Evolutionary conservation across 306 rosid species (phyloP).

Genomic region (Coriaria nepalensis): DNA sequence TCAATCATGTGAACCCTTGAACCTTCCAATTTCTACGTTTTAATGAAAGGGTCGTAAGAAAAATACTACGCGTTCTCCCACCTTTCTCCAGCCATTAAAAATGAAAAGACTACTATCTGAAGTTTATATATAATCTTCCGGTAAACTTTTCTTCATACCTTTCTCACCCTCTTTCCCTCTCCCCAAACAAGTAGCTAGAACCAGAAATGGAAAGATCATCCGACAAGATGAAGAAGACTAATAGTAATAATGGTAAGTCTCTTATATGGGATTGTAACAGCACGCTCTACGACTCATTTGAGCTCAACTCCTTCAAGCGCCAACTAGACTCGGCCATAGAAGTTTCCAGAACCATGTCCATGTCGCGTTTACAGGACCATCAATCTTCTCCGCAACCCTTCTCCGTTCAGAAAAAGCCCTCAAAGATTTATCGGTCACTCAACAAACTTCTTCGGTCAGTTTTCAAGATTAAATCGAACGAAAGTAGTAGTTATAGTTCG

Average conservation of each 20-base stretch:
- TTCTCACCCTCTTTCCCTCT: neutral
- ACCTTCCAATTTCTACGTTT: too few relatives aligned
- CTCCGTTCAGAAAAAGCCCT: slow-evolving; percentile 20
- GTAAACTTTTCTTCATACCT: neutral
- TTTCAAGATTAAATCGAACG: slow-evolving; percentile 24
- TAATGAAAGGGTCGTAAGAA: too few relatives aligned
- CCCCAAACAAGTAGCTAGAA: neutral
- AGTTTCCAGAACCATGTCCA: slow-evolving; percentile 27
- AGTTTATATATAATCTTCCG: neutral
- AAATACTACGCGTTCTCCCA: too few relatives aligned
- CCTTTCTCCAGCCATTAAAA: too few relatives aligned
- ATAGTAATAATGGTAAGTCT: slow-evolving; percentile 6
- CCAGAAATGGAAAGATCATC: neutral
- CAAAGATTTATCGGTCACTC: slow-evolving; percentile 53
- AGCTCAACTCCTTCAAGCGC: slow-evolving; percentile 40
- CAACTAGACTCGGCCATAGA: slow-evolving; percentile 45
- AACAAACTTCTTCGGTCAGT: slow-evolving; percentile 52
- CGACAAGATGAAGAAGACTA: neutral
- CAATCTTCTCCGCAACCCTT: neutral
- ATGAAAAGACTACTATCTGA: too few relatives aligned
- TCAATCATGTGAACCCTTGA: too few relatives aligned
- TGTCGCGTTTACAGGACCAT: slow-evolving; percentile 35
- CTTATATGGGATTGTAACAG: slow-evolving; percentile 54
- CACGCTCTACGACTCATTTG: slow-evolving; percentile 57
- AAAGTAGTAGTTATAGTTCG: neutral